phyloP scores from a whole-genome alignment of 2,329 filamentous ascomycete genomes.

The Colletotrichum sublineola region DNA sequence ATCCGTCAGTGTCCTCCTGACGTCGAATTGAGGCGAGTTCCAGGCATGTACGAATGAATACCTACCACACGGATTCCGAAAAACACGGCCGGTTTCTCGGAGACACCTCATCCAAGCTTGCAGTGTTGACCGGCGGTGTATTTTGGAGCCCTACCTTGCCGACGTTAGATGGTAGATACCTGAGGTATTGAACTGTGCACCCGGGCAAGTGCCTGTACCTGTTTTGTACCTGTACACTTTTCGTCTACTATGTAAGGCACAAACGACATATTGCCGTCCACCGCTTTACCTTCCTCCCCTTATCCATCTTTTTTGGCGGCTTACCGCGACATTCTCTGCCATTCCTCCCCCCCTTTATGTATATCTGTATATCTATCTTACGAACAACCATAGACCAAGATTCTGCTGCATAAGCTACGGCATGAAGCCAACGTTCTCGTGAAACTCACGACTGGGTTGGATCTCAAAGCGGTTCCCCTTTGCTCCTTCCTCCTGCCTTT shows the following conservation, averaged over 20 bases:
- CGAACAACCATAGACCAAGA: not conserved
- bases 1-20: no score
- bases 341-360: not conserved
- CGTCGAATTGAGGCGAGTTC: no score
- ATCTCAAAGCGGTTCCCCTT: not conserved
- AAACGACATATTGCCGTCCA: not conserved
- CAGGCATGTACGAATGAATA: no score
- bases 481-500: not conserved
- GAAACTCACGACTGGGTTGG: not conserved
- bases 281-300: not conserved
- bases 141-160: no score
- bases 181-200: no score
- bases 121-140: no score
- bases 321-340: not conserved
- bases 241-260: not conserved
- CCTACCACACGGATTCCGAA: no score
- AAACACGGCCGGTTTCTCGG: no score
- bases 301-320: not conserved
- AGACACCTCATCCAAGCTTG: no score
- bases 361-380: not conserved
- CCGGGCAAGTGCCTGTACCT: no score
- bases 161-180: no score
- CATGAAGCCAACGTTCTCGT: not conserved
- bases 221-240: no score
- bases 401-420: not conserved